phyloP scores from a whole-genome alignment of 2,329 filamentous ascomycete genomes.

The Colletotrichum sp. region DNA sequence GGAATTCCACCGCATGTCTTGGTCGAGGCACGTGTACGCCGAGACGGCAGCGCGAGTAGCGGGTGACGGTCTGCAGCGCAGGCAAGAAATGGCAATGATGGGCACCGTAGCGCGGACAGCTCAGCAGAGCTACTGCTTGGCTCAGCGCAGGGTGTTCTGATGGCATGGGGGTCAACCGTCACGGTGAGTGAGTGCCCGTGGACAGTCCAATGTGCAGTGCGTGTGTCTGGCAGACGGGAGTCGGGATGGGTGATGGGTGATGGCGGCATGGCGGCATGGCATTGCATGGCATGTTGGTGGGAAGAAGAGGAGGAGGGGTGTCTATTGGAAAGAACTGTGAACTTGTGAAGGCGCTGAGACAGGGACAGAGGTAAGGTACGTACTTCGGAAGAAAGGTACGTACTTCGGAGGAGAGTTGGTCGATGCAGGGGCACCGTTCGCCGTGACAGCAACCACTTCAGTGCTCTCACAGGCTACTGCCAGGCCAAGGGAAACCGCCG shows the following conservation, averaged over 20 bases:
- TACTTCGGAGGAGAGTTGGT: neutral
- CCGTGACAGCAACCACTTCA: neutral
- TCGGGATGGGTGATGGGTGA: neutral
- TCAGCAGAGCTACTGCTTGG: conserved; percentile 5
- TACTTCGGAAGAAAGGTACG: neutral
- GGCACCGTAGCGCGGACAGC: conserved; percentile 1
- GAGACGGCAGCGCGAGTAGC: neutral
- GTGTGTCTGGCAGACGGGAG: neutral
- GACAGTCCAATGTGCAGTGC: neutral
- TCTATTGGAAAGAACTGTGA: neutral
- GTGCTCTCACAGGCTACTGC: neutral
- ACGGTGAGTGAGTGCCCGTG: neutral
- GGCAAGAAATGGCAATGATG: conserved; percentile 10
- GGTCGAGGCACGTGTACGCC: neutral
- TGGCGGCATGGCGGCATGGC: neutral
- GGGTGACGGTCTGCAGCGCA: neutral
- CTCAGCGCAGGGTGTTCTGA: neutral
- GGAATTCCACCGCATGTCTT: neutral
- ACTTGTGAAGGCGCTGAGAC: neutral
- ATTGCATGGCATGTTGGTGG: neutral
- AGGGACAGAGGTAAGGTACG: neutral
- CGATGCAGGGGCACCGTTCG: neutral
- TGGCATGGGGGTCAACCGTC: conserved; percentile 7
- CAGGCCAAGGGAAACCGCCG: neutral
- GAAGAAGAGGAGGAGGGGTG: neutral